These are phyloP conservation scores for Corchorus capsularis DNA, from an alignment of 345 rosid species.

Conservation along the genomic window DNA sequence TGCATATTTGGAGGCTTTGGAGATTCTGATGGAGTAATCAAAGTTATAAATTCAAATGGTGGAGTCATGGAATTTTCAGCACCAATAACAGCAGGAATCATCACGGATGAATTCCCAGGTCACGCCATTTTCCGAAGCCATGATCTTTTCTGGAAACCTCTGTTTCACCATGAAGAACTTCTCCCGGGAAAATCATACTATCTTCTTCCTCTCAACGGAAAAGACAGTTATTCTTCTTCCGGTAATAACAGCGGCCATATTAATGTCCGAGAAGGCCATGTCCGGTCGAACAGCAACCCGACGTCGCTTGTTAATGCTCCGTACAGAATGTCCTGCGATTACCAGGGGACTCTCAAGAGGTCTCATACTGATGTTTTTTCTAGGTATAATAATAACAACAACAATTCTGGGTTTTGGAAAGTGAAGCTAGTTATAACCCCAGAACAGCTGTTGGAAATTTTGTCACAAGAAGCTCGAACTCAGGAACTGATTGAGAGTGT, in stretches of 20 bases:
- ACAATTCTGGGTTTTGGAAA: conserved; percentile 60
- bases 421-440: conserved; percentile 81
- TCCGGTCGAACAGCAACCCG: conserved; percentile 69
- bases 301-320: conserved; percentile 37
- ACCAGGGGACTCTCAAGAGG: conserved; percentile 56
- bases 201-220: conserved; percentile 43
- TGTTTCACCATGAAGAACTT: conserved; percentile 50
- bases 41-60: conserved; percentile 58
- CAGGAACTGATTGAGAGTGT: conserved; percentile 74
- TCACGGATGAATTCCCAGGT: conserved; percentile 59
- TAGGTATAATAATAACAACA: conserved; percentile 21
- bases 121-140: conserved; percentile 57
- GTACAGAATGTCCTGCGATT: conserved; percentile 67
- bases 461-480: conserved; percentile 65
- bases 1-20: conserved; percentile 78
- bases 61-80: conserved; percentile 61
- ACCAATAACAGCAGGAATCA: conserved; percentile 58
- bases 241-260: conserved; percentile 24
- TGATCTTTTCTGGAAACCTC: conserved; percentile 55
- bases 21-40: conserved; percentile 40
- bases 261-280: conserved; percentile 51
- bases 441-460: conserved; percentile 60
- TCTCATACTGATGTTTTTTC: conserved; percentile 66
- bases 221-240: neutral
- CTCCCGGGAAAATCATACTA: conserved; percentile 56